Percentiles rank a stretch among this genome's conserved stretches.
Evolutionary conservation across 2,329 filamentous ascomycete species (phyloP).

Genomic region (Fusarium begoniae): DNA sequence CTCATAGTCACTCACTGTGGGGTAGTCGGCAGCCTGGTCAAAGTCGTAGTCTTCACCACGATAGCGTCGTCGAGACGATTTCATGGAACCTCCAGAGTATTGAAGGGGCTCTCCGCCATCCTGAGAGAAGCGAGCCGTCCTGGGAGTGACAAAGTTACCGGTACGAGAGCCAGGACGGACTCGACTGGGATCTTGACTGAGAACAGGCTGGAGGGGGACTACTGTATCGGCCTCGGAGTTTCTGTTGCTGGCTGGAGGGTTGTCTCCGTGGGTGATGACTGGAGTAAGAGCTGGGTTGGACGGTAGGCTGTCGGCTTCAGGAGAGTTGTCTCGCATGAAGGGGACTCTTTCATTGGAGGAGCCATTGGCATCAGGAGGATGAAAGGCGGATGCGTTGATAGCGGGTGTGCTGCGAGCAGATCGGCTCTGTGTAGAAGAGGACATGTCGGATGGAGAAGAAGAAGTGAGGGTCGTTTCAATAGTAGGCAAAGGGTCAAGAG

Average conservation of each 20-base stretch:
- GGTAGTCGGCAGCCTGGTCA: constrained; percentile 34
- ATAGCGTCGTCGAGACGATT: constrained; percentile 34
- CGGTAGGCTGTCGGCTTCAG: constrained; percentile 4
- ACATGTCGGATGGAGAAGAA: constrained; percentile 28
- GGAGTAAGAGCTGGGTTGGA: constrained; percentile 14
- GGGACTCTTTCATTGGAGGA: constrained; percentile 23
- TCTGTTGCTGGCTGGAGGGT: background rate
- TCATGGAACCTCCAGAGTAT: constrained; percentile 30
- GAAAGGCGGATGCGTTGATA: constrained; percentile 24
- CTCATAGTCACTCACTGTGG: constrained; percentile 36
- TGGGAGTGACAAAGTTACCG: constrained; percentile 23
- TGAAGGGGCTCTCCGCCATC: constrained; percentile 39
- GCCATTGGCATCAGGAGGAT: constrained; percentile 29
- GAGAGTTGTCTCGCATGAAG: constrained; percentile 18
- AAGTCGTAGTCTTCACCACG: constrained; percentile 38
- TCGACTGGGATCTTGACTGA: constrained; percentile 32
- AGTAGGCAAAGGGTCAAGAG: constrained; percentile 24
- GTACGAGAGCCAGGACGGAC: constrained; percentile 32
- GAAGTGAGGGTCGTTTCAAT: constrained; percentile 28
- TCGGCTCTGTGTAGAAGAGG: constrained; percentile 29
- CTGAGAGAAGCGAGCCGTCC: constrained; percentile 27
- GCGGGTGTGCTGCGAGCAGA: constrained; percentile 41
- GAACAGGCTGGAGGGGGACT: constrained; percentile 31
- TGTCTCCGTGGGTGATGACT: constrained; percentile 17
- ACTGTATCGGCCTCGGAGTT: constrained; percentile 33